Percentiles rank a stretch among this genome's conserved stretches.
phyloP scores from a whole-genome alignment of 164 flowering plant species.

The Stephania cephalantha region DNA sequence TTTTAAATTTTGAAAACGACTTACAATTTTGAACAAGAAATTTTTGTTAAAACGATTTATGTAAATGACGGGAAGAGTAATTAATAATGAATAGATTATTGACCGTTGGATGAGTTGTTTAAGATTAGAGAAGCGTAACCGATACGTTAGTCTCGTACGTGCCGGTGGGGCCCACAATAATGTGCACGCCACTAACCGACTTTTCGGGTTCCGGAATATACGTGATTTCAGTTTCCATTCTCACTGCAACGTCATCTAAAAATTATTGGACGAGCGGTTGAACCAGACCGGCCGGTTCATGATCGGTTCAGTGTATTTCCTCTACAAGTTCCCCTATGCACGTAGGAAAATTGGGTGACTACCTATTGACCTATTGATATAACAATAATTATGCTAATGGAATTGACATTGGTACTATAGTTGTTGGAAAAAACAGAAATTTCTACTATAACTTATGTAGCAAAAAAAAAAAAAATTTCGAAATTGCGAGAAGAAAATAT shows the following conservation, averaged over 20 bases:
- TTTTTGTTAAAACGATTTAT: too few relatives aligned
- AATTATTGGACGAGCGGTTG: not conserved
- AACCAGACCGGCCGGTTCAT: not conserved
- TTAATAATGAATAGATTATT: not conserved
- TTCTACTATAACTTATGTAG: too few relatives aligned
- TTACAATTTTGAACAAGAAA: too few relatives aligned
- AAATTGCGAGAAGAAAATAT: too few relatives aligned
- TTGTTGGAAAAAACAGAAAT: too few relatives aligned
- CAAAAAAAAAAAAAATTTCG: too few relatives aligned
- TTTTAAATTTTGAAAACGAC: too few relatives aligned
- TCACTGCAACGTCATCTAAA: not conserved
- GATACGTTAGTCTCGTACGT: constrained; percentile 2
- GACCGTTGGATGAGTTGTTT: constrained; percentile 3
- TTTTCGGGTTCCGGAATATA: constrained; percentile 1
- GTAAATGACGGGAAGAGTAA: too few relatives aligned
- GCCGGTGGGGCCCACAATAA: not conserved
- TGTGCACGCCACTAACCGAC: not conserved
- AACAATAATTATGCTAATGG: too few relatives aligned
- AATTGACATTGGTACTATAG: too few relatives aligned
- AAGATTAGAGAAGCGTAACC: constrained; percentile 1
- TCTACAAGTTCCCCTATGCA: not conserved
- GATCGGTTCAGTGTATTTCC: not conserved
- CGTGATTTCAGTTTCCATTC: not conserved
- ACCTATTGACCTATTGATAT: too few relatives aligned
- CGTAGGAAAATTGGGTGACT: too few relatives aligned